phyloP scores from a whole-genome alignment of 306 rosid genomes.

The Inga laurina region DNA sequence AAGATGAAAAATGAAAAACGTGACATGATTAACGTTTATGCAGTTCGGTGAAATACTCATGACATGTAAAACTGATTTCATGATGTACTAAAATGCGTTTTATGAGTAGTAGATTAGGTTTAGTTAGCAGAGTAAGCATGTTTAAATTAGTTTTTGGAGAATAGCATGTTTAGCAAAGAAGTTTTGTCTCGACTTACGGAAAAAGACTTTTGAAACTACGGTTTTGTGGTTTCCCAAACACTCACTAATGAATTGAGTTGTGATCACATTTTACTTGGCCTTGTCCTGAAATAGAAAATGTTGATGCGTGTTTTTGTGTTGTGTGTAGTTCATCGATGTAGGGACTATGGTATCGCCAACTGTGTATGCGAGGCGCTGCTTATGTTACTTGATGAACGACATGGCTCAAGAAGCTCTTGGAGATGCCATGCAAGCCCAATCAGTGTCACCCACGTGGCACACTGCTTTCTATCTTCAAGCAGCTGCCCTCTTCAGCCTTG shows the following conservation, averaged over 20 bases:
- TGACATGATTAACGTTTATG: neutral
- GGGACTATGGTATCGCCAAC: conserved; percentile 97
- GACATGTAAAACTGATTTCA: neutral
- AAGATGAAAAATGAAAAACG: neutral
- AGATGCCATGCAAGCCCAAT: conserved; percentile 98
- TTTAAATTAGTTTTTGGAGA: too few relatives aligned
- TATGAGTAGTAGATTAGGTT: neutral
- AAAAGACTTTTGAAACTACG: too few relatives aligned
- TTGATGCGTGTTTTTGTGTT: conserved; percentile 26
- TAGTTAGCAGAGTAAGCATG: neutral
- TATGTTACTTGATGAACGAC: conserved; percentile 87
- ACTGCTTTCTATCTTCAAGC: conserved; percentile 96
- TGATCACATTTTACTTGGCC: neutral
- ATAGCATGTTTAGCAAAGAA: too few relatives aligned
- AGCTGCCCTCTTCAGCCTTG: conserved; percentile 86
- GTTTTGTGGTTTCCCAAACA: too few relatives aligned
- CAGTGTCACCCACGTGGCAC: conserved; percentile 81
- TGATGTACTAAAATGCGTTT: neutral
- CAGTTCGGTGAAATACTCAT: neutral
- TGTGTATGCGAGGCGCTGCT: conserved; percentile 82
- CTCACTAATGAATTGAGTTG: neutral
- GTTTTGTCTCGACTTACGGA: too few relatives aligned
- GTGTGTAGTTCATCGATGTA: conserved; percentile 80
- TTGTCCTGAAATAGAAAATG: neutral
- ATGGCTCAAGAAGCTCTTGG: conserved; percentile 98